Percentiles rank a stretch among this genome's conserved stretches.
Evolutionary conservation across 2,329 filamentous ascomycete species (phyloP).

Genomic region (Exophiala sp.): DNA sequence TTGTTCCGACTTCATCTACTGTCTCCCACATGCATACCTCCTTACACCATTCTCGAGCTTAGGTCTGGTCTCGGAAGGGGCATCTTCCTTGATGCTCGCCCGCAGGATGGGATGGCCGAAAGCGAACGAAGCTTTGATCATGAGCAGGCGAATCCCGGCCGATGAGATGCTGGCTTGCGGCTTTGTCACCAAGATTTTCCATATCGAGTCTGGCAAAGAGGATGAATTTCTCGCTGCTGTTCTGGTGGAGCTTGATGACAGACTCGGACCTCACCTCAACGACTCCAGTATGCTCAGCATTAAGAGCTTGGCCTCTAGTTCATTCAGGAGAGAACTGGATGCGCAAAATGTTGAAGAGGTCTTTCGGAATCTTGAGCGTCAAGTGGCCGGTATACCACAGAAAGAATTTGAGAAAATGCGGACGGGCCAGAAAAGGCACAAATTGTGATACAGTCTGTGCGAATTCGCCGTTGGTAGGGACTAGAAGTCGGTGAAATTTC

Average conservation of each 20-base stretch:
- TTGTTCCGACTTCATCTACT: conserved; percentile 48
- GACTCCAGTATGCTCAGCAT: conserved; percentile 74
- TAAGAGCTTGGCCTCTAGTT: conserved; percentile 74
- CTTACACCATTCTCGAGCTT: conserved; percentile 49
- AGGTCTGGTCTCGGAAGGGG: conserved; percentile 48
- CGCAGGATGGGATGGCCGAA: conserved; percentile 48
- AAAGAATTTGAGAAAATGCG: conserved; percentile 70
- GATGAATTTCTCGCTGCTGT: conserved; percentile 67
- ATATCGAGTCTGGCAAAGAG: conserved; percentile 44
- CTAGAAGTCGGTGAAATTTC: too few relatives aligned
- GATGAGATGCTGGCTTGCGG: conserved; percentile 44
- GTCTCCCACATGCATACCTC: conserved; percentile 42
- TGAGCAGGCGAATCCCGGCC: conserved; percentile 42
- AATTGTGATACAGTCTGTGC: background rate
- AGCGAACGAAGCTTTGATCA: conserved; percentile 51
- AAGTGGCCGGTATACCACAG: conserved; percentile 75
- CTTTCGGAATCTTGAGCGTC: conserved; percentile 76
- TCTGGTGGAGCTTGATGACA: conserved; percentile 76
- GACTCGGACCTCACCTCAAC: conserved; percentile 73
- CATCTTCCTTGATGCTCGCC: conserved; percentile 43
- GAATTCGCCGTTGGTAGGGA: too few relatives aligned
- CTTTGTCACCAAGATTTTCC: conserved; percentile 47
- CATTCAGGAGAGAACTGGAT: conserved; percentile 69
- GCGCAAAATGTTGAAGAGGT: conserved; percentile 76
- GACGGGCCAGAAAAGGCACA: background rate